phyloP scores from a whole-genome alignment of 768 basidiomycete species.

The Chiua virens region DNA sequence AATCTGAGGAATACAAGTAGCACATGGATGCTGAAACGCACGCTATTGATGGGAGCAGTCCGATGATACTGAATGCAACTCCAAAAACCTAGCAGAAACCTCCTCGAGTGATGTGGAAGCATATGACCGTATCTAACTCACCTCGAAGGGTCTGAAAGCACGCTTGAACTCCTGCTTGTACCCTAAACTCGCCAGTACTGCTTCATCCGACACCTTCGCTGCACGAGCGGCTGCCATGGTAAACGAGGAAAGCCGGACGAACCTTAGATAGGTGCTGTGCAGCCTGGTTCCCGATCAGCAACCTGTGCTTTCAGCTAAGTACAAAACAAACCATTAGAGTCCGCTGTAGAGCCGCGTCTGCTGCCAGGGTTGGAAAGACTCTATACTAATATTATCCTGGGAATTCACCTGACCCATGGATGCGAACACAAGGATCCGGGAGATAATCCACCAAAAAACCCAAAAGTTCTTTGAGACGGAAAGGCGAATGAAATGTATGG shows the following conservation, averaged over 20 bases:
- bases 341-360: no score
- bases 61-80: constrained; percentile 66
- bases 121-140: background rate
- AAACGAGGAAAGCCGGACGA: background rate
- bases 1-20: background rate
- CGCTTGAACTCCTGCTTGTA: constrained; percentile 37
- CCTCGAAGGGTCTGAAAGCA: constrained; percentile 31
- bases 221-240: background rate
- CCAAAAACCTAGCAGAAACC: constrained; percentile 55
- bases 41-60: constrained; percentile 62
- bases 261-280: no score
- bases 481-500: no score
- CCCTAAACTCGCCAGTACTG: constrained; percentile 26
- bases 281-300: no score
- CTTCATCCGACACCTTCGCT: constrained; percentile 22
- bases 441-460: no score
- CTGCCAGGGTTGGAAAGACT: no score
- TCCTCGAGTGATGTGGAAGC: background rate
- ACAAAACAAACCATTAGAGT: no score
- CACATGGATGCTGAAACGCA: constrained; percentile 30
- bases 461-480: no score
- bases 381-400: no score
- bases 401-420: no score
- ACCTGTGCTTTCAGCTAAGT: no score
- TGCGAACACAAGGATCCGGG: no score